phyloP scores from a whole-genome alignment of 2,329 filamentous ascomycete species.

The Colletotrichum incanum region DNA sequence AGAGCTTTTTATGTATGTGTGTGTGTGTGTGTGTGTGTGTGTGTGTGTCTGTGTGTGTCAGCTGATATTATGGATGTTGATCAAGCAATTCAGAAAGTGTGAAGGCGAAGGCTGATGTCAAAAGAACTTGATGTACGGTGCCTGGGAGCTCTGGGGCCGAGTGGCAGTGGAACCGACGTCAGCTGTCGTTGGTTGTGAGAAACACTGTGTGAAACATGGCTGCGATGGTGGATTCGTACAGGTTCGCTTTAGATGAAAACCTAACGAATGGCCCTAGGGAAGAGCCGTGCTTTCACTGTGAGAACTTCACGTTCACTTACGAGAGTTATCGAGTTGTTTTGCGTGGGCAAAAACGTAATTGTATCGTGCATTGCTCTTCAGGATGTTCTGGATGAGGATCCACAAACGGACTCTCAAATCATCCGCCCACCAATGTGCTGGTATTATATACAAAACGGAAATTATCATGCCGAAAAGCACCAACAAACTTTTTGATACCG shows the following conservation, averaged over 20 bases:
- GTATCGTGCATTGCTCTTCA: background rate
- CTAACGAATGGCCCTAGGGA: no score
- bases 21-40: no score
- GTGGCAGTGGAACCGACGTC: background rate
- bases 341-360: background rate
- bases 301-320: background rate
- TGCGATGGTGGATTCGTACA: background rate
- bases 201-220: background rate
- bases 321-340: background rate
- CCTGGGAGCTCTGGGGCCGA: background rate
- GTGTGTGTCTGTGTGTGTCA: no score
- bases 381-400: background rate
- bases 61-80: background rate
- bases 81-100: background rate
- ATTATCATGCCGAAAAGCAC: conserved; percentile 29
- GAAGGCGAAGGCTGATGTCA: background rate
- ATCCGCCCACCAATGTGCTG: conserved; percentile 13
- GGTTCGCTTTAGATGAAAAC: background rate
- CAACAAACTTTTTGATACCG: conserved; percentile 30
- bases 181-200: background rate
- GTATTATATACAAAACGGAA: conserved; percentile 40
- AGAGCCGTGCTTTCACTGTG: no score
- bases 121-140: background rate
- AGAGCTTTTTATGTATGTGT: background rate
- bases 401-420: conserved; percentile 2